These are phyloP conservation scores for Penicillium silybi DNA, from an alignment of 495 filamentous ascomycete species.

Conservation along the genomic window DNA sequence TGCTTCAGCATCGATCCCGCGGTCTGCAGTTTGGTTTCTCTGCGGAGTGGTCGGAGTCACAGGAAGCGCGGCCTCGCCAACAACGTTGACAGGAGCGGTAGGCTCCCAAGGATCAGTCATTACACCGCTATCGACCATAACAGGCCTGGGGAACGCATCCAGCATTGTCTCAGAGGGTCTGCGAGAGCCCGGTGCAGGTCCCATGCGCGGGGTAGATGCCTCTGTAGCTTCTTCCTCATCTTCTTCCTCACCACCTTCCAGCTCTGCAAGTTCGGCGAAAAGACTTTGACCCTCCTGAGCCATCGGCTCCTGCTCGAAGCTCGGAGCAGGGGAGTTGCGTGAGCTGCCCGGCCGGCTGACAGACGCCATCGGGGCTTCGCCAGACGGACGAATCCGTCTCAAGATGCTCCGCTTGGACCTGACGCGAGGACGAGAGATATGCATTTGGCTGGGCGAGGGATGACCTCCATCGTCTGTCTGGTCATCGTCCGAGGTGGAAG, in stretches of 20 bases:
- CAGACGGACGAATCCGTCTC: constrained; percentile 60
- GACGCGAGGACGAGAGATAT: constrained; percentile 66
- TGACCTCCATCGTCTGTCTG: constrained; percentile 51
- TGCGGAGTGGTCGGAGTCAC: constrained; percentile 23
- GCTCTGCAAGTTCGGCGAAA: constrained; percentile 81
- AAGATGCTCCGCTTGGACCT: constrained; percentile 60
- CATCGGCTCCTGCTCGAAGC: constrained; percentile 42
- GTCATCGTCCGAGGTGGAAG: constrained; percentile 83
- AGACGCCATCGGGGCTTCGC: constrained; percentile 57
- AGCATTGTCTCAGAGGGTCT: constrained; percentile 34
- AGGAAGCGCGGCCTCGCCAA: background rate
- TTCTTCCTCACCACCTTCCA: constrained; percentile 61
- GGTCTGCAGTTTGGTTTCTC: constrained; percentile 9
- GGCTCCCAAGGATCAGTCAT: constrained; percentile 78
- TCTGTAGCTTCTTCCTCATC: constrained; percentile 52
- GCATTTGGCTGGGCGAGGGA: constrained; percentile 58
- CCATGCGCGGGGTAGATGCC: constrained; percentile 50
- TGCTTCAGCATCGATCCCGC: constrained; percentile 14
- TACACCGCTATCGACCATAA: constrained; percentile 75
- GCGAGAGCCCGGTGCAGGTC: constrained; percentile 33
- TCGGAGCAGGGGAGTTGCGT: constrained; percentile 48
- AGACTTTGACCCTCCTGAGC: constrained; percentile 69
- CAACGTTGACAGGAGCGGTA: constrained; percentile 1
- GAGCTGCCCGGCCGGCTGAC: constrained; percentile 46
- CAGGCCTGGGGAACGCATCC: constrained; percentile 25